These are phyloP conservation scores for Leishmania braziliensis DNA, from an alignment of 208 protist genomes.

Conservation along the genomic window DNA sequence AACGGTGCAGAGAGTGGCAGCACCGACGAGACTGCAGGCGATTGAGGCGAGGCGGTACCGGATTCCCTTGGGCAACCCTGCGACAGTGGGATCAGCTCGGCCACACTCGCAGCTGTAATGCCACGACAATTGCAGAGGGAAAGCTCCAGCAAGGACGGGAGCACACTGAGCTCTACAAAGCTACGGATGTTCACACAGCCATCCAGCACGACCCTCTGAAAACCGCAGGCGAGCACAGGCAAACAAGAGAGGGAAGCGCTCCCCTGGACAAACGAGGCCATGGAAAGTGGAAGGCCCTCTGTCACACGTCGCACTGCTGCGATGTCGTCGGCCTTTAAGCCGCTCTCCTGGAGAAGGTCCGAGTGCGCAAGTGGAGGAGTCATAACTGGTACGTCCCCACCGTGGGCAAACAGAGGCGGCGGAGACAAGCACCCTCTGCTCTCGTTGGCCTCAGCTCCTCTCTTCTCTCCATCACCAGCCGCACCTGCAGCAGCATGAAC, in stretches of 20 bases:
- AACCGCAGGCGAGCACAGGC: background rate
- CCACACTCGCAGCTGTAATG: conserved; percentile 9
- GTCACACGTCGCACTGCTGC: background rate
- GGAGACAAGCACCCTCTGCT: background rate
- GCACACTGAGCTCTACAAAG: background rate
- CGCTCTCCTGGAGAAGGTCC: background rate
- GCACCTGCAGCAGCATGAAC: background rate
- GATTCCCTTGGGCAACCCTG: too few relatives aligned
- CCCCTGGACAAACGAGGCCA: background rate
- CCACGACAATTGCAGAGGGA: conserved; percentile 16
- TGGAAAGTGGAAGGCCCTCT: background rate
- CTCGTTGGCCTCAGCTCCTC: background rate
- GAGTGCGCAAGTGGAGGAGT: background rate
- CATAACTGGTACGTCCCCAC: background rate
- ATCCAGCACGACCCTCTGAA: conserved; percentile 14
- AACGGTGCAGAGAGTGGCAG: background rate
- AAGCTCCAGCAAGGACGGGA: conserved; percentile 6
- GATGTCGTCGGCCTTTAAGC: background rate
- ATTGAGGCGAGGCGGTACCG: background rate
- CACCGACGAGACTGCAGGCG: background rate
- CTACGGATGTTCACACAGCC: conserved; percentile 22
- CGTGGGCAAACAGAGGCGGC: background rate
- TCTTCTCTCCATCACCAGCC: background rate
- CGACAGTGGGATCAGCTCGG: background rate
- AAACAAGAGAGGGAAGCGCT: background rate